Evolutionary conservation across 768 basidiomycete genomes (phyloP), one percentile per base, ranked within the genome.

Genomic region (Solioccasus polychromus): DNA sequence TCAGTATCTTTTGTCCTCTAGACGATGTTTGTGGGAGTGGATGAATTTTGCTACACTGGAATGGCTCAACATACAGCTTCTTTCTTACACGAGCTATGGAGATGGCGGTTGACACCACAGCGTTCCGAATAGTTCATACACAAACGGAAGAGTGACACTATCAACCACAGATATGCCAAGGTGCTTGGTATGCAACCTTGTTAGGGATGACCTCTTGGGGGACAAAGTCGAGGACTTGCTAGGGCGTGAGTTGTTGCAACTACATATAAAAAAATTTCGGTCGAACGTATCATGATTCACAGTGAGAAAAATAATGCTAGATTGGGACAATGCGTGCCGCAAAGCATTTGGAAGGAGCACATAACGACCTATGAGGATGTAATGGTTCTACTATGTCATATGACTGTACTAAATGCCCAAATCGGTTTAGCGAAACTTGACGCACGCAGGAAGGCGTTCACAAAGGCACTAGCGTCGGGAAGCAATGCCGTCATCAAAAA

Each of bases 151-250:
- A 56, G 61, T 66, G 0, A 72, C 76, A 15, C 64, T 95, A 18
- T 69, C 80, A 1, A 63, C 62, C n/a, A 70, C 79, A n/a, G 83
- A 86, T 36, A 62, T 67, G 18, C 91, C 89, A 8, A 75, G 73
- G 38, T 82, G 83, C 23, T 56, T 89, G 30, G 71, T 79, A 18
- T 79, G 91, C 18, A 71, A 64, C 32, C 69, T 94, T 28, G 87
- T 86, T 2, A 85, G 82, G 51, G 86, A 92, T 53, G 92, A 84
- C 0, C 67, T 95, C 8, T 79, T 88, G 76, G 85, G 86, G 25
- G 85, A 88, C 47, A 82, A 76, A 1, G 76, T 83, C 53, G 84
- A 85, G 45, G 68, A 71, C 5, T 64, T 92, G n/a, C 67, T 89
- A 9, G 64, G 78, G 61, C 55, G 92, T 89, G 58, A 50, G 80